Conservation (phyloP, 2,329 filamentous ascomycete genomes). For the Talaromyces sp. region DNA sequence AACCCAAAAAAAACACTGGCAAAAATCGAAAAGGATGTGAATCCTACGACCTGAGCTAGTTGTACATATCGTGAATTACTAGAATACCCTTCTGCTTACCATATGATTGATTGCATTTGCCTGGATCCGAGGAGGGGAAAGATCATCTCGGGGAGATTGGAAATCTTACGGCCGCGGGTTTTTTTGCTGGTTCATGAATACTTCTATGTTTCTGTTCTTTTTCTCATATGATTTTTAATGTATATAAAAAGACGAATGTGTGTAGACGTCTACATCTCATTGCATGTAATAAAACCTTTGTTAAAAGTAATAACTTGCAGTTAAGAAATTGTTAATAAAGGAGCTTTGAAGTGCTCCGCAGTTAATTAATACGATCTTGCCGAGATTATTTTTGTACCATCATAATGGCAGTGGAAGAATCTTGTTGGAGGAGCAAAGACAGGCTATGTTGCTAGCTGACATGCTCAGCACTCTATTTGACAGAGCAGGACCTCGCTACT, state of each 20-base stretch:
- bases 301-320: too few relatives aligned
- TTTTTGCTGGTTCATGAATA: not conserved
- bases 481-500: too few relatives aligned
- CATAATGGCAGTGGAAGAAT: too few relatives aligned
- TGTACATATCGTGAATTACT: not conserved
- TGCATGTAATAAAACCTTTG: not conserved
- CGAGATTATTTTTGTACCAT: too few relatives aligned
- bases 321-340: too few relatives aligned
- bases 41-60: not conserved
- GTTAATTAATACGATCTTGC: too few relatives aligned
- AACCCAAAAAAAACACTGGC: not conserved
- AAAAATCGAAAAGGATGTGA: not conserved
- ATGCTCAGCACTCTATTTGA: too few relatives aligned
- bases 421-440: too few relatives aligned
- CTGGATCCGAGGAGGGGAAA: not conserved
- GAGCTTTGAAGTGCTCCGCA: too few relatives aligned
- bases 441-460: too few relatives aligned
- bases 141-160: not conserved
- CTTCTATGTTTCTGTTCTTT: not conserved
- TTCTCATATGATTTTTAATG: not conserved
- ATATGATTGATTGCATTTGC: not conserved
- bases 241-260: not conserved
- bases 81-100: not conserved
- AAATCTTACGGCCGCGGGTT: not conserved
- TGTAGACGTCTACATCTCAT: not conserved